Base-by-base conservation (phyloP, 163 green algal species). In the Chlorella variabilis region DNA sequence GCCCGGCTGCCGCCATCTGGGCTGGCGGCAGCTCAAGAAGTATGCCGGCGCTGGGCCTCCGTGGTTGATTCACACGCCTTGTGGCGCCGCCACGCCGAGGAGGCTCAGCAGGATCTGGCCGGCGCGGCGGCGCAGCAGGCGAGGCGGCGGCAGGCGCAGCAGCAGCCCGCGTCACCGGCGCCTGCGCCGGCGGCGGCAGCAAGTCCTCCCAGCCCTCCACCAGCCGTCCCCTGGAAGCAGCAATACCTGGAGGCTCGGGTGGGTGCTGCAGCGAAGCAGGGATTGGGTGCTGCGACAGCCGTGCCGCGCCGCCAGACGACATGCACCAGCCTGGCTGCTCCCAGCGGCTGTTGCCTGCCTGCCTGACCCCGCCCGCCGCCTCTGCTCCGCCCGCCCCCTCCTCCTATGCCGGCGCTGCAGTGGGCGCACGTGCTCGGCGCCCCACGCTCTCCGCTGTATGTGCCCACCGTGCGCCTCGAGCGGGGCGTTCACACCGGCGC, bases 211-310 rank as follows among this genome's bases (percentile, higher is more conserved):
- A n/a, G 54, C 20, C 54, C 18, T 29, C 15, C 54, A 29, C 20
- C 54, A 62, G n/a, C n/a, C 20, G n/a, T 38, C 59, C 15, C 5
- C 59, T 73, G 65, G 65, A 73, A 73, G 65, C 21, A 54, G 65
- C 38, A 21, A 1, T 73, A 36, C 38, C 25, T 73, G 4, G 65
- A 73, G 36, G 38, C 65, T 1, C 41, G 34, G 65, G 65, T 73
- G 65, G 59, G 59, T 67, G 59, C 54, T 54, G 45, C 45, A 54
- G 45, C 45, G 15, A 54, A 54, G 45, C 45, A 54, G 11, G 15
- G 45, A 23, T 15, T 54, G 45, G 51, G 71, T 66, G 71, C 49
- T 4, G 21, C 34, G n/a, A 51, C 25, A 21, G n/a, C 6, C 51
- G 39, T 4, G 38, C 21, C 21, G 20, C 1, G 0, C 29, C 70